These are phyloP conservation scores for Rutstroemia sydowiana DNA, from an alignment of 2,329 filamentous ascomycete species.

Conservation along the genomic window DNA sequence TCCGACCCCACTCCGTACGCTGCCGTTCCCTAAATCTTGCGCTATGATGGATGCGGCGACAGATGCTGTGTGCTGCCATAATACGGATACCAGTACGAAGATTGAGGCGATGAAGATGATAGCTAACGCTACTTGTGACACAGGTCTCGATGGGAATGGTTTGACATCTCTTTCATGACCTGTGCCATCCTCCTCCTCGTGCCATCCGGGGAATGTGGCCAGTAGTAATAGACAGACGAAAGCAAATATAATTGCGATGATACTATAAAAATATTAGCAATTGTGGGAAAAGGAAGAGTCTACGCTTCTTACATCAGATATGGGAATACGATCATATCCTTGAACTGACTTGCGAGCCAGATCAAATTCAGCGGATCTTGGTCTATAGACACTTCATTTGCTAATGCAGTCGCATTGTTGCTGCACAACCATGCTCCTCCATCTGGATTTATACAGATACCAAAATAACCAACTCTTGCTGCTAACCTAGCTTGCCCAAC, in stretches of 20 bases:
- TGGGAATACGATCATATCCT: slow-evolving; percentile 96
- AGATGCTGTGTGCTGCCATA: slow-evolving; percentile 93
- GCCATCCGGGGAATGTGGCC: slow-evolving; percentile 95
- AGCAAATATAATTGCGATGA: slow-evolving; percentile 95
- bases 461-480: slow-evolving; percentile 94
- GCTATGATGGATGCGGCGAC: slow-evolving; percentile 91
- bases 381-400: slow-evolving; percentile 80
- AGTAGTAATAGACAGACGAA: slow-evolving; percentile 93
- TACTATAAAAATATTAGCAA: slow-evolving; percentile 44
- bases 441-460: slow-evolving; percentile 90
- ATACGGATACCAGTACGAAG: slow-evolving; percentile 64
- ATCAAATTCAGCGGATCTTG: slow-evolving; percentile 95
- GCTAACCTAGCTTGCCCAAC: slow-evolving; percentile 78
- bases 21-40: slow-evolving; percentile 86
- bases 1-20: slow-evolving; percentile 80
- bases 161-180: slow-evolving; percentile 87
- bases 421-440: slow-evolving; percentile 89
- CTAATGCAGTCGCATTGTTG: slow-evolving; percentile 91
- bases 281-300: background rate
- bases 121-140: slow-evolving; percentile 86
- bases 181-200: slow-evolving; percentile 75
- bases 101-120: slow-evolving; percentile 78
- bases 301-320: slow-evolving; percentile 70
- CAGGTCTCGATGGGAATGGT: slow-evolving; percentile 84
- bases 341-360: slow-evolving; percentile 95